Conservation (phyloP, 148 eudicot species). For the Chenopodium formosanum region DNA sequence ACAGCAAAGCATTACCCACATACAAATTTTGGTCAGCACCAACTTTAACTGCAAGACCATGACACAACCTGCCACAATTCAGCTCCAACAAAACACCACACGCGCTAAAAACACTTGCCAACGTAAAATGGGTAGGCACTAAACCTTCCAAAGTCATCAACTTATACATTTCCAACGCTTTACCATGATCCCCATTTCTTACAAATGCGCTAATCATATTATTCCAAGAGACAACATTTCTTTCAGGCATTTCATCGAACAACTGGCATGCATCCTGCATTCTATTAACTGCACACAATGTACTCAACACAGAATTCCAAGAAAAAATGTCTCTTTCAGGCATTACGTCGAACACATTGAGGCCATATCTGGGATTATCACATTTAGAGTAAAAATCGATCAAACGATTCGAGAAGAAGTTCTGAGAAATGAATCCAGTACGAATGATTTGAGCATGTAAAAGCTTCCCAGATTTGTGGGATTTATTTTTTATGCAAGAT, state of each 20-base stretch:
- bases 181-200: conserved; percentile 34
- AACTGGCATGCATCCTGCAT: conserved; percentile 36
- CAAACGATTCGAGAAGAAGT: conserved; percentile 62
- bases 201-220: conserved; percentile 58
- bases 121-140: conserved; percentile 63
- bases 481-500: conserved; percentile 53
- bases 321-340: conserved; percentile 49
- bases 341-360: conserved; percentile 56
- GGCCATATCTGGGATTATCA: conserved; percentile 36
- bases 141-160: conserved; percentile 52
- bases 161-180: conserved; percentile 50
- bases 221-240: conserved; percentile 67
- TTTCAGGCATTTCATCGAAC: conserved; percentile 71
- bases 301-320: conserved; percentile 64
- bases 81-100: conserved; percentile 51
- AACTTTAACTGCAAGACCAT: conserved; percentile 49
- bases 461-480: conserved; percentile 47
- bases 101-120: conserved; percentile 76
- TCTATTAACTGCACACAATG: conserved; percentile 38
- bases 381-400: conserved; percentile 65
- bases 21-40: conserved; percentile 59
- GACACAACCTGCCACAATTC: conserved; percentile 54
- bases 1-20: conserved; percentile 71
- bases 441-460: conserved; percentile 64
- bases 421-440: conserved; percentile 32